Evolutionary conservation across 2,329 filamentous ascomycete species (phyloP).

Genomic region (Epichloe sp.): DNA sequence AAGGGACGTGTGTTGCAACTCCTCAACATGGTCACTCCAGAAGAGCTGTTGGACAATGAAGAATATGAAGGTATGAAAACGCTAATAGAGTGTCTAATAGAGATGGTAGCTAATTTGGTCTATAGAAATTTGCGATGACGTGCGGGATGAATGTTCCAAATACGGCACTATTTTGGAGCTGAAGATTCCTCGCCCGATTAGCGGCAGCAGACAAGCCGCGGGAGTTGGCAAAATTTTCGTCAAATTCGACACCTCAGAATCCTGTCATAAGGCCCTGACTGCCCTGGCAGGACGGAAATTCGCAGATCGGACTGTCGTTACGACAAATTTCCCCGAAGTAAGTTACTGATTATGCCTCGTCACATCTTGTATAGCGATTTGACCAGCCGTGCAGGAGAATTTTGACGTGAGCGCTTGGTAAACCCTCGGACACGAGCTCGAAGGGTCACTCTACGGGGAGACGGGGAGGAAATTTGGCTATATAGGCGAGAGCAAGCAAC

Average conservation of each 20-base stretch:
- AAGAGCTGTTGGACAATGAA: slow-evolving; percentile 85
- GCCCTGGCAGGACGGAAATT: slow-evolving; percentile 94
- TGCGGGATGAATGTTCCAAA: slow-evolving; percentile 84
- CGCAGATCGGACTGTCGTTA: slow-evolving; percentile 88
- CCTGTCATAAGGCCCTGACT: slow-evolving; percentile 71
- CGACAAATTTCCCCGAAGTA: slow-evolving; percentile 92
- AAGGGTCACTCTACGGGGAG: background rate
- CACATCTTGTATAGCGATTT: slow-evolving; percentile 11
- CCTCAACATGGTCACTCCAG: slow-evolving; percentile 95
- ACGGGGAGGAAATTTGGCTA: slow-evolving; percentile 6
- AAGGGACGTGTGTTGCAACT: slow-evolving; percentile 77
- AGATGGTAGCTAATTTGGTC: slow-evolving; percentile 2
- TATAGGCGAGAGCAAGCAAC: slow-evolving; percentile 1
- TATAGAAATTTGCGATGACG: slow-evolving; percentile 89
- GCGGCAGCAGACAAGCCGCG: slow-evolving; percentile 68
- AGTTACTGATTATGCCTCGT: slow-evolving; percentile 11
- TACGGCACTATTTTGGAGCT: slow-evolving; percentile 76
- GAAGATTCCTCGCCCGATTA: slow-evolving; percentile 81
- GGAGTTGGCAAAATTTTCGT: slow-evolving; percentile 97
- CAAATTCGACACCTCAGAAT: slow-evolving; percentile 71
- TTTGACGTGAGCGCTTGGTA: slow-evolving; percentile 89
- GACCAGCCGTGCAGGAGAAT: slow-evolving; percentile 55
- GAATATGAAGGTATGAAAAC: slow-evolving; percentile 72
- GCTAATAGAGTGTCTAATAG: background rate
- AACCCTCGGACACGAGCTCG: slow-evolving; percentile 6